Conservation (phyloP, 352 stramenopile species). For the Pythium aquatile region DNA sequence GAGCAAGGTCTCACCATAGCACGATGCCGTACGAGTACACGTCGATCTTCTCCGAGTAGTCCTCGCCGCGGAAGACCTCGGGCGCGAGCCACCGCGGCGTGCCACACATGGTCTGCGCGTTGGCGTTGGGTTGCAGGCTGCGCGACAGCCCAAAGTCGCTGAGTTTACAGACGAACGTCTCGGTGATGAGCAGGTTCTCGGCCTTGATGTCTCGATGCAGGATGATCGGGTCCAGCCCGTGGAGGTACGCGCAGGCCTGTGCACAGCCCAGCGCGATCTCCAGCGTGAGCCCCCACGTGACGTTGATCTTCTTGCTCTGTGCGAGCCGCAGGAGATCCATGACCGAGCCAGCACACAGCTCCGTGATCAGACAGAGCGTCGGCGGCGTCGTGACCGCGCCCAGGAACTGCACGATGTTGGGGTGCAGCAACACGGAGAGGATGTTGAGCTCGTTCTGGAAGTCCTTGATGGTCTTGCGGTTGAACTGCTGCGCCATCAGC, state of each 20-base stretch:
- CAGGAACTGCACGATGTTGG: slow-evolving; percentile 83
- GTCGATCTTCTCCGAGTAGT: slow-evolving; percentile 86
- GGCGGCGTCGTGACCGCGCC: slow-evolving; percentile 64
- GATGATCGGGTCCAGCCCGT: slow-evolving; percentile 55
- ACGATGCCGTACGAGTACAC: slow-evolving; percentile 85
- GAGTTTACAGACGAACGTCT: slow-evolving; percentile 69
- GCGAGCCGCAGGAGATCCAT: slow-evolving; percentile 68
- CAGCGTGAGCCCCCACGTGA: slow-evolving; percentile 72
- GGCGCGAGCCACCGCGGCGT: slow-evolving; percentile 76
- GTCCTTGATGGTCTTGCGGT: slow-evolving; percentile 56
- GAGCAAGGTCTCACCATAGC: slow-evolving; percentile 45
- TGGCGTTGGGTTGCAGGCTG: slow-evolving; percentile 63
- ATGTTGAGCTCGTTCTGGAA: slow-evolving; percentile 86
- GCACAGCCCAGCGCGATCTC: slow-evolving; percentile 71
- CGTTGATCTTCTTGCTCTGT: slow-evolving; percentile 59
- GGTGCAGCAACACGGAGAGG: slow-evolving; percentile 70
- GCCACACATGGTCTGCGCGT: slow-evolving; percentile 73
- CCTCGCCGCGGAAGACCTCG: slow-evolving; percentile 80
- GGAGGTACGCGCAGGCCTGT: slow-evolving; percentile 62
- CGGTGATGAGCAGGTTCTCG: slow-evolving; percentile 73
- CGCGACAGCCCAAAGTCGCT: slow-evolving; percentile 76
- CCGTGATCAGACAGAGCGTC: slow-evolving; percentile 71
- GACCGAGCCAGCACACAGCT: slow-evolving; percentile 69
- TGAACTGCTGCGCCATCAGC: slow-evolving; percentile 53
- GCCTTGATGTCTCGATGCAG: slow-evolving; percentile 77